These are phyloP conservation scores for Chenopodium album DNA, from an alignment of 148 eudicot species.

Conservation along the genomic window DNA sequence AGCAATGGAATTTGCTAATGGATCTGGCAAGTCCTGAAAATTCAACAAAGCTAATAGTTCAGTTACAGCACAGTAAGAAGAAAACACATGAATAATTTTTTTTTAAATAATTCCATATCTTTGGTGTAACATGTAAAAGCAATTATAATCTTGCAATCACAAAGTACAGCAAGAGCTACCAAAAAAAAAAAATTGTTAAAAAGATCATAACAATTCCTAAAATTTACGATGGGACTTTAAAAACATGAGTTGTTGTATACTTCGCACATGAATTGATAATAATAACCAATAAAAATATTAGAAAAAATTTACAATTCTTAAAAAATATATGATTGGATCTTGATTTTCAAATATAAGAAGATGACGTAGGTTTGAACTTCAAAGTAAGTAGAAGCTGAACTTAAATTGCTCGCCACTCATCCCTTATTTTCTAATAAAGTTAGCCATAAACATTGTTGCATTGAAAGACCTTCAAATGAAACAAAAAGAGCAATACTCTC, in stretches of 20 bases:
- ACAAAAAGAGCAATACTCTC: background rate
- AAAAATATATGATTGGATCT: background rate
- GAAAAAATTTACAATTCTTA: background rate
- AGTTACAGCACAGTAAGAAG: background rate
- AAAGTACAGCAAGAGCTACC: background rate
- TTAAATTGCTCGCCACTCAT: background rate
- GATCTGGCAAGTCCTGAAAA: constrained; percentile 91
- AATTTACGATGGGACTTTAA: background rate
- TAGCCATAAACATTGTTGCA: background rate
- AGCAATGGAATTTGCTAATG: constrained; percentile 79
- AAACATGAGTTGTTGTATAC: background rate
- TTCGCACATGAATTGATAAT: no score
- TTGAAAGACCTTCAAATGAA: background rate
- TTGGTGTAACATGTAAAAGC: background rate
- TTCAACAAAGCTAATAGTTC: constrained; percentile 3
- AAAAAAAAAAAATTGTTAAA: background rate
- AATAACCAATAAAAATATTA: no score
- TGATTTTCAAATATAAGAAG: background rate
- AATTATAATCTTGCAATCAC: background rate
- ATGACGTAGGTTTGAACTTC: background rate
- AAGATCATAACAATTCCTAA: background rate
- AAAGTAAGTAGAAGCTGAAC: background rate
- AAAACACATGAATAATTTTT: background rate
- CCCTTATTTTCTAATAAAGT: constrained; percentile 3
- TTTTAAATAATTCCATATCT: background rate